Evolutionary conservation across 2,329 filamentous ascomycete genomes (phyloP).

Genomic region (Thelonectria olida): DNA sequence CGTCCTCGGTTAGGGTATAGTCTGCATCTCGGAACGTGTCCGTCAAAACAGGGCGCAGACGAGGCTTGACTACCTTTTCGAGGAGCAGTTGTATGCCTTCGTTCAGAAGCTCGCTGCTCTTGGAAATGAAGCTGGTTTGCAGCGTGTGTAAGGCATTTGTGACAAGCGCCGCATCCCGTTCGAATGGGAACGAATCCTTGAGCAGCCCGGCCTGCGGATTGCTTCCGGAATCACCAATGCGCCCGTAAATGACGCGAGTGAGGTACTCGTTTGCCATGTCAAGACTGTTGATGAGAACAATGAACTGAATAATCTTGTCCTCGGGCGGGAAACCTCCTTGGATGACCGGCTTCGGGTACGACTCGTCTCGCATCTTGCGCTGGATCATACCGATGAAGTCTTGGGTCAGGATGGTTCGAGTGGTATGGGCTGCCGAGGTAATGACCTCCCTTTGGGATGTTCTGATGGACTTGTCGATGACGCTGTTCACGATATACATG

Average conservation of each 20-base stretch:
- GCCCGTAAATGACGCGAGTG: conserved; percentile 80
- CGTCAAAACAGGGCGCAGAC: conserved; percentile 82
- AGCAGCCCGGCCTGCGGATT: conserved; percentile 56
- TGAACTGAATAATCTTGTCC: conserved; percentile 86
- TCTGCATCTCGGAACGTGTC: conserved; percentile 94
- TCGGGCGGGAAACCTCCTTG: conserved; percentile 88
- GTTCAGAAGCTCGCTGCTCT: conserved; percentile 81
- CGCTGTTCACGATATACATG: conserved; percentile 98
- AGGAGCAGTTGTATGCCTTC: conserved; percentile 90
- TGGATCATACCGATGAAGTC: conserved; percentile 98
- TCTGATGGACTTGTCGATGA: conserved; percentile 85
- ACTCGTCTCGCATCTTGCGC: conserved; percentile 96
- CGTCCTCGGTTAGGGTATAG: conserved; percentile 76
- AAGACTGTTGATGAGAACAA: conserved; percentile 94
- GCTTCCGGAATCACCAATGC: conserved; percentile 59
- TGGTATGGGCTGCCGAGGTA: conserved; percentile 78
- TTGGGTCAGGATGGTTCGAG: conserved; percentile 81
- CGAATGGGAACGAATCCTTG: conserved; percentile 79
- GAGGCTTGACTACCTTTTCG: conserved; percentile 84
- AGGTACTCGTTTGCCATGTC: conserved; percentile 94
- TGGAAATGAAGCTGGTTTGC: conserved; percentile 76
- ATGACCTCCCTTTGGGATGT: conserved; percentile 86
- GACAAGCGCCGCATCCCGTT: conserved; percentile 77
- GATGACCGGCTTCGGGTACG: conserved; percentile 82
- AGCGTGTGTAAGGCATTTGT: conserved; percentile 74